Percentiles rank a stretch among this genome's conserved stretches.
Conservation (phyloP, 345 rosid genomes). For the Pugionium dolabratum region DNA sequence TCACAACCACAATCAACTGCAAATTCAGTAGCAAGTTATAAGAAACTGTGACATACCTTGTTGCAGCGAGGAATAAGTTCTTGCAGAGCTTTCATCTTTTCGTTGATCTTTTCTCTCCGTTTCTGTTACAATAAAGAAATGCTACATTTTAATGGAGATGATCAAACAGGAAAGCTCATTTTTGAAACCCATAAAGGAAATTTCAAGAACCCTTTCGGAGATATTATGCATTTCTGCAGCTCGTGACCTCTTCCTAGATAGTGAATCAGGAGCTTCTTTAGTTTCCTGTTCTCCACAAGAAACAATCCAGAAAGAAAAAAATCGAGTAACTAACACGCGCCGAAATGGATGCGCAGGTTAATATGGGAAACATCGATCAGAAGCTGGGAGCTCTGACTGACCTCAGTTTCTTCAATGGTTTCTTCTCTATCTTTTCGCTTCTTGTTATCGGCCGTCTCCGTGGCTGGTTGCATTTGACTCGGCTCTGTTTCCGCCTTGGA, state of each 20-base stretch:
- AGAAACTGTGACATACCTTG: constrained; percentile 14
- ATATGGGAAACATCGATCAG: too few relatives aligned
- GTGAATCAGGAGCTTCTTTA: constrained; percentile 53
- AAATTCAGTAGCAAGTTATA: background rate
- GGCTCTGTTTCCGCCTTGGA: background rate
- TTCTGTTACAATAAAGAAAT: constrained; percentile 36
- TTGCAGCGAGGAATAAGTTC: constrained; percentile 39
- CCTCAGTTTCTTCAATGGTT: background rate
- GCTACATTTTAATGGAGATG: background rate
- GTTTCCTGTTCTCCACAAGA: constrained; percentile 19
- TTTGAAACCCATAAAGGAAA: background rate
- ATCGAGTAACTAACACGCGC: background rate
- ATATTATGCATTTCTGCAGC: constrained; percentile 88
- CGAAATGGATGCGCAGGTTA: background rate
- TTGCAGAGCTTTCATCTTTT: constrained; percentile 68
- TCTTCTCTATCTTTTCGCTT: constrained; percentile 26
- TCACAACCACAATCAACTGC: background rate
- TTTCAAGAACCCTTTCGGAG: constrained; percentile 68
- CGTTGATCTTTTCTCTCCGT: constrained; percentile 71
- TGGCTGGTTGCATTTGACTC: constrained; percentile 1
- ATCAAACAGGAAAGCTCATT: background rate
- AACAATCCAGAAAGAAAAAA: background rate
- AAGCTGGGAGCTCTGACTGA: background rate
- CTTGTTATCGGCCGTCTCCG: constrained; percentile 5
- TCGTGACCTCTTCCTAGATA: constrained; percentile 72